Conservation (phyloP, 2,329 filamentous ascomycete genomes). For the Fusarium sororula region DNA sequence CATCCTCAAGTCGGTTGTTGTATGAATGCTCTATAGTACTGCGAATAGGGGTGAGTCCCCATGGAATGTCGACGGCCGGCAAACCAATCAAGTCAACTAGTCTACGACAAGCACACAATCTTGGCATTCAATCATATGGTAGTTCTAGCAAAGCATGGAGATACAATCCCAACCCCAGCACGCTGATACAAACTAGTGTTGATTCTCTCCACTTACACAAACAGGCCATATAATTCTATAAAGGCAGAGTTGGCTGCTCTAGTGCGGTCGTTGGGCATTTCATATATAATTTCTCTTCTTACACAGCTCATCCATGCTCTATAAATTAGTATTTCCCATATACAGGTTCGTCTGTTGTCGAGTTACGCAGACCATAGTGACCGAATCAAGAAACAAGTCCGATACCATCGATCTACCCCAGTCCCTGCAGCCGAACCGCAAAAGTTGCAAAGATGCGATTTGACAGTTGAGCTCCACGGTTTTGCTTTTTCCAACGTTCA, state of each 20-base stretch:
- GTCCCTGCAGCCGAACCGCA: neutral
- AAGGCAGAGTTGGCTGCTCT: neutral
- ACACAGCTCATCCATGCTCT: neutral
- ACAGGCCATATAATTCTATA: neutral
- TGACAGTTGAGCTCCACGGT: neutral
- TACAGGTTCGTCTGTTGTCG: neutral
- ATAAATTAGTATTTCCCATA: neutral
- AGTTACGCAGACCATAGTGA: neutral
- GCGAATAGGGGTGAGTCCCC: neutral
- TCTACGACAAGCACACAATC: neutral
- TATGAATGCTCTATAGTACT: no score
- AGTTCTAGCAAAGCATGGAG: neutral
- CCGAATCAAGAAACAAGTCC: conserved; percentile 9
- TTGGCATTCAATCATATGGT: neutral
- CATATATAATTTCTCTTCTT: neutral
- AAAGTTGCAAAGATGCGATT: conserved; percentile 6
- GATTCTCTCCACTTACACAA: neutral
- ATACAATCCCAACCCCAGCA: neutral
- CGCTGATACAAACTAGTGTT: neutral
- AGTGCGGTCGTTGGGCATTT: neutral
- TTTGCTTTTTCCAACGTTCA: conserved; percentile 19
- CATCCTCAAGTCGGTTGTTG: neutral
- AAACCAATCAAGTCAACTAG: neutral
- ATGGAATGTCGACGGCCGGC: neutral
- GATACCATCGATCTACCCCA: conserved; percentile 2